Evolutionary conservation across 2,329 filamentous ascomycete species (phyloP).

Genomic region (Ophiobolus disseminans): DNA sequence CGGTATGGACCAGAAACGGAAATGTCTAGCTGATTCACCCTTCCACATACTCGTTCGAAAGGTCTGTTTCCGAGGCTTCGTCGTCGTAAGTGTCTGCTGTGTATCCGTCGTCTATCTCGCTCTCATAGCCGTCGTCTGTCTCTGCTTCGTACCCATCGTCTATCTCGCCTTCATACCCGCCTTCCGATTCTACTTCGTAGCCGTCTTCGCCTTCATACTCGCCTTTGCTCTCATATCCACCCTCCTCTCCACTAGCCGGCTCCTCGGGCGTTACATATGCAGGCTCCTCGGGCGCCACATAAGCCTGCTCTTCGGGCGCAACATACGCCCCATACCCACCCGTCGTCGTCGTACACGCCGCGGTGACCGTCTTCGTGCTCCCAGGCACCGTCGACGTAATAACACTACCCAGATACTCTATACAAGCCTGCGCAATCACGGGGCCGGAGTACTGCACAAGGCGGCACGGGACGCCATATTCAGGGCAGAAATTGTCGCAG

Average conservation of each 20-base stretch:
- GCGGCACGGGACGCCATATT: slow-evolving; percentile 19
- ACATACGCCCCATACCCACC: too few species aligned
- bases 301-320: not conserved
- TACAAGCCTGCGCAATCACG: slow-evolving; percentile 16
- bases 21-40: too few species aligned
- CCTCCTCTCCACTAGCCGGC: too few species aligned
- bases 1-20: too few species aligned
- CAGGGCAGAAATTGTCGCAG: slow-evolving; percentile 15
- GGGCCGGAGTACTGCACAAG: slow-evolving; percentile 14
- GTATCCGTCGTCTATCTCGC: not conserved
- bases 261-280: not conserved
- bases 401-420: slow-evolving; percentile 13
- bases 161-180: too few species aligned
- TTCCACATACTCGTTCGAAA: too few species aligned
- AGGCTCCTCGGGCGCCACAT: not conserved
- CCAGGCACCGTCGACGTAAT: not conserved
- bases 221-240: not conserved
- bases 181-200: too few species aligned
- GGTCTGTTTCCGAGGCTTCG: too few species aligned
- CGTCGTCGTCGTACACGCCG: not conserved
- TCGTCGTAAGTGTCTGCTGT: too few species aligned
- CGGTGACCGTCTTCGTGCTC: too few species aligned
- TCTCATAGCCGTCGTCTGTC: not conserved
- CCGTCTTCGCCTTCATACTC: not conserved
- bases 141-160: too few species aligned